Base-by-base conservation (phyloP, 495 filamentous ascomycete genomes). In the Wilcoxina mikolae region DNA sequence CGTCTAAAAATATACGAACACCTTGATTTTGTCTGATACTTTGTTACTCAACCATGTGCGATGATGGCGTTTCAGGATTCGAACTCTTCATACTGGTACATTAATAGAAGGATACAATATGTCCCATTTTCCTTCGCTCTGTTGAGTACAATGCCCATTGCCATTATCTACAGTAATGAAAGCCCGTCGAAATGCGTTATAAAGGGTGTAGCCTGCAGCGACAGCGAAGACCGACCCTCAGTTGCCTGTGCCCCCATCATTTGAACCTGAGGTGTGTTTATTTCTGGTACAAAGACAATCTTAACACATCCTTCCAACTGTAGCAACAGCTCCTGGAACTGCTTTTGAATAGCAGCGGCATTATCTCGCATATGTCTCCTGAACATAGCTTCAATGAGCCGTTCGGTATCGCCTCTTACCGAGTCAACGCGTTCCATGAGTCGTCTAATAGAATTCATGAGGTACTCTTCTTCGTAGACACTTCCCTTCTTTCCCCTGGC, bases 401-500 rank as follows among this genome's bases (percentile, higher is more conserved):
- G 68, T 64, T 77, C 73, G 0, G 84, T 76, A 59, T 96, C 91
- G 0, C 72, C 69, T 17, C 76, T 71, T 1, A 81, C 72, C 7
- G 70, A 69, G 64, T 88, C 87, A n/a, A 94, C 78, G 18, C 89
- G 74, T 64, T 94, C 87, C 22, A 94, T 78, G 35, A 96, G 72
- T 31, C 91, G 72, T n/a, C 82, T 74, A 29, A 95, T 79, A 58
- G 81, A 86, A 61, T 85, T 90, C 42, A 94, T 80, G 10, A 98
- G 74, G 66, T 98, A 96, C 68, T 95, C 91, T 67, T 96, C 91
- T 63, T 98, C 91, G 65, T 96, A 98, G 3, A 98, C 83, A 39
- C 82, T 94, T 15, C 91, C 91, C 73, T 95, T 95, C 67, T 94
- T 86, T 12, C 91, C 91, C 24, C 85, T 75, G 0, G 91, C 91